Conservation (phyloP, 2,329 filamentous ascomycete species). For the Westerdykella aurantiaca region DNA sequence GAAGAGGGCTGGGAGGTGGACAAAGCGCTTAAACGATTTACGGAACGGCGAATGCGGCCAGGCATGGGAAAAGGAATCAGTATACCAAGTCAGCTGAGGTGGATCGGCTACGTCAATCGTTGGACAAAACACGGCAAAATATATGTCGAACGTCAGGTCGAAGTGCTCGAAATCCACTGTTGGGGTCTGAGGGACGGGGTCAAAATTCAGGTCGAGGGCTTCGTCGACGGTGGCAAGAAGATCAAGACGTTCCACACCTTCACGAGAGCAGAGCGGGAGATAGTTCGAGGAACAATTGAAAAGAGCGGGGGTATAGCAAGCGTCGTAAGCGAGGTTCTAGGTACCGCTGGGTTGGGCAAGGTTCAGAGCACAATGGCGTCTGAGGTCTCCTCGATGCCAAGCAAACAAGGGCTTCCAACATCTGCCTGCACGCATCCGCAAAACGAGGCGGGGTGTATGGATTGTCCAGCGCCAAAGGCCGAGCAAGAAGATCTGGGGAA, state of each 20-base stretch:
- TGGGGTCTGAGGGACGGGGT: conserved; percentile 87
- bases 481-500: conserved; percentile 46
- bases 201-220: conserved; percentile 80
- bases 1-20: conserved; percentile 67
- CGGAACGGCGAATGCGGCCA: conserved; percentile 79
- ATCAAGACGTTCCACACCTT: conserved; percentile 85
- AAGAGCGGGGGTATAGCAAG: conserved; percentile 40
- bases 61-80: conserved; percentile 85
- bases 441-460: conserved; percentile 10
- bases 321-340: conserved; percentile 43
- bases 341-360: conserved; percentile 29
- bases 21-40: conserved; percentile 63
- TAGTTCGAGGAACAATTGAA: conserved; percentile 54
- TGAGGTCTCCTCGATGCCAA: not conserved
- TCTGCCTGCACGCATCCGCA: not conserved
- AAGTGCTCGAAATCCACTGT: conserved; percentile 81
- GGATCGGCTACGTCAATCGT: conserved; percentile 80
- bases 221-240: conserved; percentile 77
- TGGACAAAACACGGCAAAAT: conserved; percentile 72
- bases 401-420: conserved; percentile 5
- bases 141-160: conserved; percentile 76
- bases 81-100: conserved; percentile 86
- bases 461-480: conserved; percentile 2
- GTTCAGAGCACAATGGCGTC: conserved; percentile 14
- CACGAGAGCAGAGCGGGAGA: conserved; percentile 60